These are phyloP conservation scores for Leccinum barrowsii DNA, from an alignment of 768 basidiomycete genomes.

Conservation along the genomic window DNA sequence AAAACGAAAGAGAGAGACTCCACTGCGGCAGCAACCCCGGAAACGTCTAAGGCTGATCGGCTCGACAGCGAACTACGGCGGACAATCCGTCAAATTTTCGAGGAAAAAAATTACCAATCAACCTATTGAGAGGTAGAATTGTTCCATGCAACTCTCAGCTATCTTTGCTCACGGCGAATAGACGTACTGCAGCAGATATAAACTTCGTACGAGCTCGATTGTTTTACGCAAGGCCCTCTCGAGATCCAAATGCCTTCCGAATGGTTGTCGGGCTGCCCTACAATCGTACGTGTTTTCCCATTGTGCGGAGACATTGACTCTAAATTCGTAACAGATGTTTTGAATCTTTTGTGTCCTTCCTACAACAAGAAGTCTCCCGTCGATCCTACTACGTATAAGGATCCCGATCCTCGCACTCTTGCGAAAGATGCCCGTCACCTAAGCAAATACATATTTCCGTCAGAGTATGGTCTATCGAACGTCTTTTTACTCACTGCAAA, in stretches of 20 bases:
- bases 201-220: slow-evolving; percentile 51
- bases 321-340: slow-evolving; percentile 46
- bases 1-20: slow-evolving; percentile 20
- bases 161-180: slow-evolving; percentile 16
- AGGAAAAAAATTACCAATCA: slow-evolving; percentile 9
- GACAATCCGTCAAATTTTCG: slow-evolving; percentile 4
- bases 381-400: slow-evolving; percentile 31
- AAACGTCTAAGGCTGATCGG: slow-evolving; percentile 27
- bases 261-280: slow-evolving; percentile 65
- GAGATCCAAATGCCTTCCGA: slow-evolving; percentile 44
- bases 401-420: slow-evolving; percentile 46
- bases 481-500: slow-evolving; percentile 42
- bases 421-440: slow-evolving; percentile 56
- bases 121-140: slow-evolving; percentile 19
- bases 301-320: not conserved
- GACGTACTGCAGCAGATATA: slow-evolving; percentile 49
- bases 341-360: slow-evolving; percentile 54
- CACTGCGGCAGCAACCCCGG: slow-evolving; percentile 16
- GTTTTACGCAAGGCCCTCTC: slow-evolving; percentile 64
- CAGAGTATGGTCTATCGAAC: slow-evolving; percentile 66
- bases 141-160: not conserved
- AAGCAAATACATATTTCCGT: slow-evolving; percentile 82
- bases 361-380: slow-evolving; percentile 33
- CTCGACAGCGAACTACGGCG: not conserved
- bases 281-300: slow-evolving; percentile 46